Evolutionary conservation across 2,329 filamentous ascomycete genomes (phyloP).

Genomic region (Acarospora socialis): DNA sequence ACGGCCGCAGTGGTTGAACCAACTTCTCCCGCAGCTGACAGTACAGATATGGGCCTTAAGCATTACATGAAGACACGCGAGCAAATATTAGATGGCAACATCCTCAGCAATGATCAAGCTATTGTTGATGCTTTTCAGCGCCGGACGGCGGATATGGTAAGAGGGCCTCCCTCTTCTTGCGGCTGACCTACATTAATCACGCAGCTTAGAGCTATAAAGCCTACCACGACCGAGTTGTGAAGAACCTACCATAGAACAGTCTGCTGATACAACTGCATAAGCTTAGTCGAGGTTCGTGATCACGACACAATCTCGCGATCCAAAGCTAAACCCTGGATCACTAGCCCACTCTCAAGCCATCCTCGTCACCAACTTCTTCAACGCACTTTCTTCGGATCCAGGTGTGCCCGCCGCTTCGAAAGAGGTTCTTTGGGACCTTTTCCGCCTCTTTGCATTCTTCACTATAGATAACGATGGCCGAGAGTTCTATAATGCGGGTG

Average conservation of each 20-base stretch:
- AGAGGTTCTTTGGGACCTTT: constrained; percentile 27
- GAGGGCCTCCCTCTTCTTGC: constrained; percentile 7
- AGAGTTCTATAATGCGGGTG: constrained; percentile 31
- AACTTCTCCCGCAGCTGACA: constrained; percentile 21
- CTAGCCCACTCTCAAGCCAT: constrained; percentile 37
- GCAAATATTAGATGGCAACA: constrained; percentile 17
- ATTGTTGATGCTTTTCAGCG: constrained; percentile 33
- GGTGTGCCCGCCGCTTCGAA: constrained; percentile 15
- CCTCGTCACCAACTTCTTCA: constrained; percentile 33
- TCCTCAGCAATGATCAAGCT: constrained; percentile 23
- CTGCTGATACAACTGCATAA: constrained; percentile 24
- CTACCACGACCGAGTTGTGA: constrained; percentile 30
- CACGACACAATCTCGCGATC: no score
- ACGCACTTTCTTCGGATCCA: constrained; percentile 20
- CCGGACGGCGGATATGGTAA: constrained; percentile 28
- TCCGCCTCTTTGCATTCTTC: constrained; percentile 34
- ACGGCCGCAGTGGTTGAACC: constrained; percentile 24
- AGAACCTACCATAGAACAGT: constrained; percentile 34
- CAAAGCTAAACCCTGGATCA: no score
- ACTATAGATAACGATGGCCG: constrained; percentile 32
- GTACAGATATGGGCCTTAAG: constrained; percentile 28
- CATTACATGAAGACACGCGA: constrained; percentile 21
- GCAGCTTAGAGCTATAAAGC: constrained; percentile 24
- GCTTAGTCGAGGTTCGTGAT: no score
- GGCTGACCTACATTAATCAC: constrained; percentile 1